Percentiles rank a stretch among this genome's conserved stretches.
Evolutionary conservation across 148 eudicot genomes (phyloP).

Genomic region (Camellia sinensis): DNA sequence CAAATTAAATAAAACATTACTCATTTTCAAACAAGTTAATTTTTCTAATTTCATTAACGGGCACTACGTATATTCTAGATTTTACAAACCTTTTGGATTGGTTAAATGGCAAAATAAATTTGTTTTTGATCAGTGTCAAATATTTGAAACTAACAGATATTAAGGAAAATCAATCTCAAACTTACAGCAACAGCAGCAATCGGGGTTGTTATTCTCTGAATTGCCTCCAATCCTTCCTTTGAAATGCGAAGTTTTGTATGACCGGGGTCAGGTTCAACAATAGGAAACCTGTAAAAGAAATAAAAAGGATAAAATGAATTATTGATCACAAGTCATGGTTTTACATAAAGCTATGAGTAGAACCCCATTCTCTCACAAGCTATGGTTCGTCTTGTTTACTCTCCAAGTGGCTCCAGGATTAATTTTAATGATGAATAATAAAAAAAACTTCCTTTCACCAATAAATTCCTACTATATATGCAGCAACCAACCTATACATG

Average conservation of each 20-base stretch:
- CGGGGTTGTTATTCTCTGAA: slow-evolving; percentile 69
- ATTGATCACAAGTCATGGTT: neutral
- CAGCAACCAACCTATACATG: too few species aligned
- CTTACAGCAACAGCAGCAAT: slow-evolving; percentile 97
- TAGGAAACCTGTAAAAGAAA: slow-evolving; percentile 67
- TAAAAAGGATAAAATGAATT: neutral
- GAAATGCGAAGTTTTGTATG: slow-evolving; percentile 92
- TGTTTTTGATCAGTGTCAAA: neutral
- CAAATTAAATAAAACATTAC: neutral
- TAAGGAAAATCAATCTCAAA: slow-evolving; percentile 9
- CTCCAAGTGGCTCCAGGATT: neutral
- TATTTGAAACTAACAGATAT: neutral
- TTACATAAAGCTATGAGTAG: too few species aligned
- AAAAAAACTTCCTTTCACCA: too few species aligned
- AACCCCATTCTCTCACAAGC: too few species aligned
- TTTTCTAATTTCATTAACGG: neutral
- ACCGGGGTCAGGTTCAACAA: slow-evolving; percentile 95
- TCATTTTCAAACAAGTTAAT: neutral
- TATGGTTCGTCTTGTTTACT: too few species aligned
- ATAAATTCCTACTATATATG: too few species aligned
- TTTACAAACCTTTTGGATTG: neutral
- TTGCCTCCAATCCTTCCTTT: slow-evolving; percentile 87
- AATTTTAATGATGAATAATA: neutral
- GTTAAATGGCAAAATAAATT: neutral
- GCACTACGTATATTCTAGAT: neutral